Evolutionary conservation across 208 protist species (phyloP), one percentile per base, ranked within the genome.

Genomic region (Wallacemonas collosoma): DNA sequence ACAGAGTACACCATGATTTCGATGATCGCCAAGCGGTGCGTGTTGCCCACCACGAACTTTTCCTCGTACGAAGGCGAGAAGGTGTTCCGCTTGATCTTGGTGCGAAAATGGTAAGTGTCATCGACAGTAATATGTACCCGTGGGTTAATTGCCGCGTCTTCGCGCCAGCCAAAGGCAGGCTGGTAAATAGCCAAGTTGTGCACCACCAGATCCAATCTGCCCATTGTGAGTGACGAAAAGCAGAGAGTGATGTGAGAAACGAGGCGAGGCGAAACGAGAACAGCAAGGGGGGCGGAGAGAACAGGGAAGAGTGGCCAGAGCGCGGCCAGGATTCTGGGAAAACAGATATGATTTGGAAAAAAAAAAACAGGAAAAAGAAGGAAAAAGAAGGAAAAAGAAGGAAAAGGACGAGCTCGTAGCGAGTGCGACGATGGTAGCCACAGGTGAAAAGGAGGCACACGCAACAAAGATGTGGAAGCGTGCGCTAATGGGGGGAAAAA

Each of bases 21-120:
- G 58, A 96, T 78, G 43, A 89, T 75, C 12, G 92, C 88, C 11
- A 93, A 70, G 47, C 83, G 86, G 65, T 96, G 87, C 12, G 88
- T 94, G 72, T 93, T 93, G 65, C 81, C 88, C 0, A 94, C 85
- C 35, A 82, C 62, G 56, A 96, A 96, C 35, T 75, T 86, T n/a
- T 93, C 87, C 45, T 85, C 68, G 68, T 83, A 96, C 12, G 54
- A 15, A 6, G 86, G 74, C 1, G 35, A 48, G 68, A 85, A 82
- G 35, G 75, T 82, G 74, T 87, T 78, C 2, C 73, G 55, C 50
- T 83, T 79, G 1, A 79, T 64, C 43, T 66, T 62, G 8, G 89
- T 94, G 41, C 83, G 77, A 73, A 96, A 96, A 47, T 82, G 76
- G 54, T 91, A 93, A 9, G 83, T 82, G 38, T 81, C 72, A 72